Evolutionary conservation across 2,329 filamentous ascomycete genomes (phyloP).

Genomic region (Aureobasidium sp.): DNA sequence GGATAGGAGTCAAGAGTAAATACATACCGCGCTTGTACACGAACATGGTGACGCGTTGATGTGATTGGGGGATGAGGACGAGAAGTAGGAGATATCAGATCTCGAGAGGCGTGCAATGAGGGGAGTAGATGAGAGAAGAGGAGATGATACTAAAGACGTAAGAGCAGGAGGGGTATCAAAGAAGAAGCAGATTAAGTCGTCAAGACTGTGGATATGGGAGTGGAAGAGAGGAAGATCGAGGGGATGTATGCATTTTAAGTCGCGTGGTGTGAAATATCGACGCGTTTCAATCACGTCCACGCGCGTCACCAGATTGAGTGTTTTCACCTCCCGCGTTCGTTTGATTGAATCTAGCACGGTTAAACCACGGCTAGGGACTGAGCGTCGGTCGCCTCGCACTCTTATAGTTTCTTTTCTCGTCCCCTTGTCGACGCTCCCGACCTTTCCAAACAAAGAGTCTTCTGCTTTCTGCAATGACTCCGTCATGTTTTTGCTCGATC

Average conservation of each 20-base stretch:
- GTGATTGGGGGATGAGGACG: constrained; percentile 17
- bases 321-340: no score
- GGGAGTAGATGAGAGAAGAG: background rate
- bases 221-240: background rate
- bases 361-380: no score
- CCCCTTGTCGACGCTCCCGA: constrained; percentile 7
- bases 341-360: no score
- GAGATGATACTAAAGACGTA: constrained; percentile 2
- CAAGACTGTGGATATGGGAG: constrained; percentile 9
- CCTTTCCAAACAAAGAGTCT: background rate
- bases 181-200: constrained; percentile 14
- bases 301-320: no score
- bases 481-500: background rate
- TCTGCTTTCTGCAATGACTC: background rate
- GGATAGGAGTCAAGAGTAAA: background rate
- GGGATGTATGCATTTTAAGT: background rate
- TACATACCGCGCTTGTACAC: constrained; percentile 55
- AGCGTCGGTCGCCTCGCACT: background rate
- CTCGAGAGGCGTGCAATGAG: constrained; percentile 9
- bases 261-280: background rate
- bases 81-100: constrained; percentile 2
- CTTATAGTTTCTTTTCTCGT: constrained; percentile 6
- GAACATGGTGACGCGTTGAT: constrained; percentile 44
- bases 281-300: no score
- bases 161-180: constrained; percentile 13